A percentile compares a stretch with the other conserved stretches of the same genome.
Evolutionary conservation across 2,329 filamentous ascomycete genomes (phyloP).

Genomic region (Tolypocladium guangdongense): DNA sequence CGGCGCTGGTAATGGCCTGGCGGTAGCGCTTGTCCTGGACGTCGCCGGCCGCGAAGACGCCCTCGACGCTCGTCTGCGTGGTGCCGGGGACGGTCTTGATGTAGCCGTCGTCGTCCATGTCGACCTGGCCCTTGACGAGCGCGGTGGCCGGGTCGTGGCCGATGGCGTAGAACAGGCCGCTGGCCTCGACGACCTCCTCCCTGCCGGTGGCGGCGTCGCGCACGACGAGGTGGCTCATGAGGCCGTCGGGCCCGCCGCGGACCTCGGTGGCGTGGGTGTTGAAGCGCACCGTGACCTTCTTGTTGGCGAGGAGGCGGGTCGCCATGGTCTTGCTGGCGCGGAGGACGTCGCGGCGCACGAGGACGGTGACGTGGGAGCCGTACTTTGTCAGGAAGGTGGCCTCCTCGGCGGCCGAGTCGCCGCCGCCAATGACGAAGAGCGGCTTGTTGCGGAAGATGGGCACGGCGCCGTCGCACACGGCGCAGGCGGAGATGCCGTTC

Average conservation of each 20-base stretch:
- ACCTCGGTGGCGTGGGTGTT: slow-evolving; percentile 75
- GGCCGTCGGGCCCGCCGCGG: slow-evolving; percentile 69
- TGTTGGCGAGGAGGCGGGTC: slow-evolving; percentile 66
- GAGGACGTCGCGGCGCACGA: slow-evolving; percentile 79
- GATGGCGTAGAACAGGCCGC: slow-evolving; percentile 93
- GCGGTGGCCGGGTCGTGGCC: slow-evolving; percentile 88
- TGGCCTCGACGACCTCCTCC: slow-evolving; percentile 77
- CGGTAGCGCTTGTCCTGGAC: slow-evolving; percentile 98
- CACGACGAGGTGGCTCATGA: slow-evolving; percentile 82
- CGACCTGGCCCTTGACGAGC: slow-evolving; percentile 84
- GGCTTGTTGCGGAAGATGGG: slow-evolving; percentile 97
- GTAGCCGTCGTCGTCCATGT: slow-evolving; percentile 85
- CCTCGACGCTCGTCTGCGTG: slow-evolving; percentile 75
- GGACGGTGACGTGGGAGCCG: slow-evolving; percentile 84
- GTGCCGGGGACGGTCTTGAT: slow-evolving; percentile 82
- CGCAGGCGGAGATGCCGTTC: slow-evolving; percentile 89
- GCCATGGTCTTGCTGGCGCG: slow-evolving; percentile 90
- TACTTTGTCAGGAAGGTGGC: slow-evolving; percentile 97
- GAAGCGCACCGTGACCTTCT: slow-evolving; percentile 85
- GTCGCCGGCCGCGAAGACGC: slow-evolving; percentile 93
- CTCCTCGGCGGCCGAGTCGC: slow-evolving; percentile 95
- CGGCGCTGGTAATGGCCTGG: slow-evolving; percentile 95
- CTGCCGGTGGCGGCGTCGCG: slow-evolving; percentile 67
- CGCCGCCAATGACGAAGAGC: slow-evolving; percentile 89
- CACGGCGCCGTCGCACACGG: slow-evolving; percentile 92